Conservation (phyloP, 306 rosid genomes). For the Ziziphus jujuba region DNA sequence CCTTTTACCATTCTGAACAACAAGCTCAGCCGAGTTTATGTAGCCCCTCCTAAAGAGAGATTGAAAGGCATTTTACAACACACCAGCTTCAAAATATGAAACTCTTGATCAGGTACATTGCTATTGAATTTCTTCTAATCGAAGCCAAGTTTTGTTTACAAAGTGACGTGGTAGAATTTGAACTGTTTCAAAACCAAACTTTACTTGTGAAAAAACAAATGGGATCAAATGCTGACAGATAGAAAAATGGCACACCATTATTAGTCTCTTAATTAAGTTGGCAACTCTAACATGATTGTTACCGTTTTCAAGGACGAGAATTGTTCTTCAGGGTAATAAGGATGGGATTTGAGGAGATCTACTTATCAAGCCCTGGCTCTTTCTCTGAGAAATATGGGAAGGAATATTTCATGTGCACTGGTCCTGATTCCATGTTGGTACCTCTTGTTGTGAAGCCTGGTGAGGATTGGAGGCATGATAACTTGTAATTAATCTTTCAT, state of each 20-base stretch:
- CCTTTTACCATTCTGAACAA: slow-evolving; percentile 74
- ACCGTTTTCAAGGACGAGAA: slow-evolving; percentile 66
- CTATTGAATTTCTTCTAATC: too few relatives aligned
- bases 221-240: too few relatives aligned
- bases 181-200: too few relatives aligned
- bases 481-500: slow-evolving; percentile 42
- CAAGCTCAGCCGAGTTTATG: slow-evolving; percentile 83
- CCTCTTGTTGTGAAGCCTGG: slow-evolving; percentile 86
- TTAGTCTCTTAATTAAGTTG: background rate
- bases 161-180: too few relatives aligned
- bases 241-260: background rate
- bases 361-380: slow-evolving; percentile 87
- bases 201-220: too few relatives aligned
- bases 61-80: slow-evolving; percentile 63
- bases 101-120: slow-evolving; percentile 76
- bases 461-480: slow-evolving; percentile 90
- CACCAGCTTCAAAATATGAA: slow-evolving; percentile 88
- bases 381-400: slow-evolving; percentile 70
- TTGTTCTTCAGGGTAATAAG: slow-evolving; percentile 83
- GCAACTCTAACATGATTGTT: background rate
- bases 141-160: background rate
- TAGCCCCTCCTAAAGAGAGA: slow-evolving; percentile 82
- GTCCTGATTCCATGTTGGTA: slow-evolving; percentile 87
- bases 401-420: slow-evolving; percentile 84
- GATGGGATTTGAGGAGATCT: slow-evolving; percentile 93